phyloP scores from a whole-genome alignment of 2,329 filamentous ascomycete genomes.

The Cladosporium sp. region DNA sequence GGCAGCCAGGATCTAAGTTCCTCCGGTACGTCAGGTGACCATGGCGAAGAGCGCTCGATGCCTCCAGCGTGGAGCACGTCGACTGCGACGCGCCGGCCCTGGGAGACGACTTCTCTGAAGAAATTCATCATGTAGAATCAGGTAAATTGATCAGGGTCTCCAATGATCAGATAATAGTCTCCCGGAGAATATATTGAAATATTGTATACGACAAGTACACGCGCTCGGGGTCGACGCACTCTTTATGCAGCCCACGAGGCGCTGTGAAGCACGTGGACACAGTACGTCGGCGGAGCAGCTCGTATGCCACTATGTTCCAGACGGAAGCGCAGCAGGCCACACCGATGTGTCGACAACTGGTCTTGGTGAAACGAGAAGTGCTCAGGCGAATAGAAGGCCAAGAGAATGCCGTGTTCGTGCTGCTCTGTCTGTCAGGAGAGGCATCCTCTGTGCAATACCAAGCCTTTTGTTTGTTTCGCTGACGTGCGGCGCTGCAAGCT shows the following conservation, averaged over 20 bases:
- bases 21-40: conserved; percentile 35
- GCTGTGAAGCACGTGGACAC: conserved; percentile 12
- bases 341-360: background rate
- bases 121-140: conserved; percentile 26
- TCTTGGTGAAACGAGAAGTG: background rate
- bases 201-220: background rate
- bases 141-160: background rate
- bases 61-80: conserved; percentile 28
- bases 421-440: background rate
- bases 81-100: conserved; percentile 32
- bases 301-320: conserved; percentile 16
- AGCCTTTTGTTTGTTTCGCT: conserved; percentile 6
- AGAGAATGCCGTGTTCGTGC: background rate
- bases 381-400: background rate
- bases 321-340: conserved; percentile 13
- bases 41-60: conserved; percentile 33
- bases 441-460: background rate
- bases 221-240: background rate
- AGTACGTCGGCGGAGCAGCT: conserved; percentile 3
- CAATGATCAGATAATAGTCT: background rate
- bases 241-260: conserved; percentile 3
- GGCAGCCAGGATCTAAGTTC: conserved; percentile 35
- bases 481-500: background rate
- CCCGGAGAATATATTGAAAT: background rate
- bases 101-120: conserved; percentile 30